phyloP scores from a whole-genome alignment of 495 filamentous ascomycete species.

The Lophium mytilinum region DNA sequence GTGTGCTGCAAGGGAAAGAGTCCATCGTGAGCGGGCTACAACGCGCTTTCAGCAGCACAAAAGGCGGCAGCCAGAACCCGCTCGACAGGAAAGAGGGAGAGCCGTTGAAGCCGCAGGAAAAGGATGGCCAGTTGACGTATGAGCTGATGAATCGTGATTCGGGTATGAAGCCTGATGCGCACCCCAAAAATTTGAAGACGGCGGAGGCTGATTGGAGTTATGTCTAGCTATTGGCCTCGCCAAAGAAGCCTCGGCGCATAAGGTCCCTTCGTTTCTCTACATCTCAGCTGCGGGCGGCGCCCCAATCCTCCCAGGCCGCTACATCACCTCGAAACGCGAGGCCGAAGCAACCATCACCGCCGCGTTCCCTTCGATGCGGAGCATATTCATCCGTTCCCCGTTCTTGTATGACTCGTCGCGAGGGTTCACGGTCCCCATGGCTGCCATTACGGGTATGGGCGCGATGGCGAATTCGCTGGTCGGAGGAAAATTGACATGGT shows the following conservation, averaged over 20 bases:
- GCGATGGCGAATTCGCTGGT: constrained; percentile 63
- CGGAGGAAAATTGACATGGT: constrained; percentile 60
- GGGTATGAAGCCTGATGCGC: constrained; percentile 35
- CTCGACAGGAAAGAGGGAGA: constrained; percentile 49
- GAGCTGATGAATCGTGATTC: constrained; percentile 96
- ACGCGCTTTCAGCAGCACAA: constrained; percentile 63
- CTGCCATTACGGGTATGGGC: constrained; percentile 59
- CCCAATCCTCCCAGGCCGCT: constrained; percentile 71
- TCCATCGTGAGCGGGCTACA: constrained; percentile 64
- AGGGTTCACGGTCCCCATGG: constrained; percentile 75
- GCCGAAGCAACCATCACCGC: constrained; percentile 72
- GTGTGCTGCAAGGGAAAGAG: constrained; percentile 72
- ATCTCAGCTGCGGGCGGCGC: constrained; percentile 83
- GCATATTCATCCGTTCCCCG: constrained; percentile 73
- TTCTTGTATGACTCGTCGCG: constrained; percentile 84
- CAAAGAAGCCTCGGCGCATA: constrained; percentile 58
- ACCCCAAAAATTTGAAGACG: constrained; percentile 14
- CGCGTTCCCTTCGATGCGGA: constrained; percentile 63
- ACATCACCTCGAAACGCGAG: constrained; percentile 86
- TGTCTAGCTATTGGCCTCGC: constrained; percentile 65
- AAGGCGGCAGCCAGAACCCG: constrained; percentile 60
- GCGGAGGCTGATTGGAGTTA: background rate
- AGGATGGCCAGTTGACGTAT: constrained; percentile 76
- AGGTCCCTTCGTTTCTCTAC: constrained; percentile 67
- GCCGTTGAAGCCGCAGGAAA: constrained; percentile 53